Conservation (phyloP, 768 basidiomycete genomes). For the Pilatotrama ljubarskyi region DNA sequence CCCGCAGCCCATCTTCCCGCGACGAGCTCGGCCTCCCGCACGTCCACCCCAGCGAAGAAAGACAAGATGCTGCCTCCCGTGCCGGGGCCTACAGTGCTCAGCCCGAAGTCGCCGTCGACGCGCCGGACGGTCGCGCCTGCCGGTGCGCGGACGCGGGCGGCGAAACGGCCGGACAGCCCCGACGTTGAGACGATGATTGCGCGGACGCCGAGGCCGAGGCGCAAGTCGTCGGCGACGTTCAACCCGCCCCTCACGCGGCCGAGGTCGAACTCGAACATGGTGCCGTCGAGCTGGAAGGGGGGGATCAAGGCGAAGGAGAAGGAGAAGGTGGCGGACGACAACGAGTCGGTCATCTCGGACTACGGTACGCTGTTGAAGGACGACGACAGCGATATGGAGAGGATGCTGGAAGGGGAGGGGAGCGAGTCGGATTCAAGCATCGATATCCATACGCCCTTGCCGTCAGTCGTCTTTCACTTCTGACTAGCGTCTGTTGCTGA, state of each 20-base stretch:
- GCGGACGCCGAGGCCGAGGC: conserved; percentile 34
- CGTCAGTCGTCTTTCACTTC: conserved; percentile 31
- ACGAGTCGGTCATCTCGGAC: conserved; percentile 15
- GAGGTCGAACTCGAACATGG: conserved; percentile 16
- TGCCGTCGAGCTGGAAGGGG: conserved; percentile 20
- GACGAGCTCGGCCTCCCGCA: conserved; percentile 1
- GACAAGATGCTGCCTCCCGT: conserved; percentile 7
- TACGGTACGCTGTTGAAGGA: conserved; percentile 22
- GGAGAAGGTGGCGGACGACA: conserved; percentile 4
- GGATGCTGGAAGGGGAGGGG: conserved; percentile 25
- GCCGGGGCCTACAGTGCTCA: too few relatives aligned
- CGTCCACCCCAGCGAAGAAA: conserved; percentile 2
- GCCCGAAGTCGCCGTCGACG: background rate
- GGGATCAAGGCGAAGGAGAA: background rate
- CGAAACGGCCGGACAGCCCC: conserved; percentile 30
- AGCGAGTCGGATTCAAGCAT: conserved; percentile 39
- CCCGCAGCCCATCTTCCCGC: conserved; percentile 3
- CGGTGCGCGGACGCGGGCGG: background rate
- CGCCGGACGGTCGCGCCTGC: background rate
- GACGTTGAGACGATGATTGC: conserved; percentile 36
- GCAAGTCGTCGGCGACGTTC: conserved; percentile 25
- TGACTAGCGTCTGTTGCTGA: background rate
- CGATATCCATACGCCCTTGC: conserved; percentile 41
- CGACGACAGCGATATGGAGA: conserved; percentile 16
- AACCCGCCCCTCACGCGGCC: conserved; percentile 21